phyloP scores from a whole-genome alignment of 768 basidiomycete genomes.

The Lactifluus subvellereus region DNA sequence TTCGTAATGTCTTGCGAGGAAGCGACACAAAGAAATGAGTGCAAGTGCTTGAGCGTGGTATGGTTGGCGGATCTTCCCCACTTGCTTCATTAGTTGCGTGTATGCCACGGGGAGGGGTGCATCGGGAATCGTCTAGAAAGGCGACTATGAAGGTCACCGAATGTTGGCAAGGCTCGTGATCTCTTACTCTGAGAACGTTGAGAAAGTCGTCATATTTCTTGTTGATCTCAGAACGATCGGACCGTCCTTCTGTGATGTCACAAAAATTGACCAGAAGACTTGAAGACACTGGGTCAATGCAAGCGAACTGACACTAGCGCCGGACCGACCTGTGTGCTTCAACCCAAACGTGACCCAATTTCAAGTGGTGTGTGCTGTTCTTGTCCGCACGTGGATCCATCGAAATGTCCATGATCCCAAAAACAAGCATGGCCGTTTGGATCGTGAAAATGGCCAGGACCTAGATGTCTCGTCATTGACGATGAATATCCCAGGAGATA shows the following conservation, averaged over 20 bases:
- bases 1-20: constrained; percentile 20
- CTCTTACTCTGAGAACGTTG: constrained; percentile 4
- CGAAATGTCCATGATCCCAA: constrained; percentile 15
- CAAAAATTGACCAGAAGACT: constrained; percentile 12
- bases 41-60: constrained; percentile 19
- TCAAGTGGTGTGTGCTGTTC: constrained; percentile 18
- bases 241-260: constrained; percentile 12
- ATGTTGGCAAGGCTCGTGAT: not conserved
- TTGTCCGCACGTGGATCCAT: constrained; percentile 6
- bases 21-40: constrained; percentile 18
- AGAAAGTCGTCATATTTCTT: constrained; percentile 8
- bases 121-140: constrained; percentile 16
- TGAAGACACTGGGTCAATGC: not conserved
- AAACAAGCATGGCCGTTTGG: constrained; percentile 20
- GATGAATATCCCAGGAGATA: not conserved
- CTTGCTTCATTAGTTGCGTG: constrained; percentile 18
- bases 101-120: constrained; percentile 17
- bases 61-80: constrained; percentile 16
- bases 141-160: not conserved
- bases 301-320: not conserved
- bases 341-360: constrained; percentile 10
- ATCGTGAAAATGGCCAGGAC: constrained; percentile 7
- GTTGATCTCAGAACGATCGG: not conserved
- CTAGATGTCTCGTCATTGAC: constrained; percentile 5
- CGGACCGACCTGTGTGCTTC: constrained; percentile 1